A percentile compares a stretch with the other conserved stretches of the same genome.
Evolutionary conservation across 257 asterid species (phyloP).

Genomic region (Nicotiana paniculata): DNA sequence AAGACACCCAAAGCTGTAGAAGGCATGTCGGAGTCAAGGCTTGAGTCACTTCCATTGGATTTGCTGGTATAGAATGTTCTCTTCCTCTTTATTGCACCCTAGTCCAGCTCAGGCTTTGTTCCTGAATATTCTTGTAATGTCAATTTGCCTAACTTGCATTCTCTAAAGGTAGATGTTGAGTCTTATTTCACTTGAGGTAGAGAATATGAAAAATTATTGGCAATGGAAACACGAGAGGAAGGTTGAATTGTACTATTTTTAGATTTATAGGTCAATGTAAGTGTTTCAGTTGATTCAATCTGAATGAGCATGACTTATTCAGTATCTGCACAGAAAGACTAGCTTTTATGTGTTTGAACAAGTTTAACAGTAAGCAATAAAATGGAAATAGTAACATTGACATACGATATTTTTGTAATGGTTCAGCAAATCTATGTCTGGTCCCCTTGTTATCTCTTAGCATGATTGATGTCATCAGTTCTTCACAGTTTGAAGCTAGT

Average conservation of each 20-base stretch:
- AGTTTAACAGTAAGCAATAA: neutral
- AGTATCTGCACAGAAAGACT: neutral
- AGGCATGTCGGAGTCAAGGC: slow-evolving; percentile 53
- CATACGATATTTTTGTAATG: neutral
- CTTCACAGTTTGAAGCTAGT: neutral
- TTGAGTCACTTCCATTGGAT: slow-evolving; percentile 83
- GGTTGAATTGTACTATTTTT: neutral
- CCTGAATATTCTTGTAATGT: neutral
- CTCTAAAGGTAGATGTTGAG: neutral
- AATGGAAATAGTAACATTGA: neutral
- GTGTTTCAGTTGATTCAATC: neutral
- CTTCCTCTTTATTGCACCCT: neutral
- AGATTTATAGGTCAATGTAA: neutral
- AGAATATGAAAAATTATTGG: neutral
- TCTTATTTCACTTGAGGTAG: neutral
- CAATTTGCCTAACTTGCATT: neutral
- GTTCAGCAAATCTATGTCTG: neutral
- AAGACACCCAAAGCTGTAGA: slow-evolving; percentile 59
- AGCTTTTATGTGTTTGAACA: neutral
- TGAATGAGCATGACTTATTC: neutral
- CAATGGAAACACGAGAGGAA: neutral
- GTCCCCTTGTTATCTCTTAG: neutral
- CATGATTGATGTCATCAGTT: neutral
- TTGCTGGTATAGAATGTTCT: slow-evolving; percentile 55
- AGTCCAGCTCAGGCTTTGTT: neutral